Evolutionary conservation across 2,329 filamentous ascomycete species (phyloP), one percentile per base, ranked within the genome.

Genomic region (Fusarium pseudocircinatum): DNA sequence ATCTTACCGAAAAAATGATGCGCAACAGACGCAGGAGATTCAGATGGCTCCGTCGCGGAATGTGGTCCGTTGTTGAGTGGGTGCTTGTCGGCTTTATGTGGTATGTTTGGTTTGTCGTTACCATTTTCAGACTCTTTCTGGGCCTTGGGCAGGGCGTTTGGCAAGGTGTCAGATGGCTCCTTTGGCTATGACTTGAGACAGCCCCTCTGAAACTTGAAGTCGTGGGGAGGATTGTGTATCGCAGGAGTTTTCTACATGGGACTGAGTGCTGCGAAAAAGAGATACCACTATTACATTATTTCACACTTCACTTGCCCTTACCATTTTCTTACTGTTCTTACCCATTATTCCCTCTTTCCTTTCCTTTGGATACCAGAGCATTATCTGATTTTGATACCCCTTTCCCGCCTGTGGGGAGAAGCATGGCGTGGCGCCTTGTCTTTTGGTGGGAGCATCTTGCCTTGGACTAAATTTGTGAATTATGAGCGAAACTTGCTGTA

Each of bases 91-190:
- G 93, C 8, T 89, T 97, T 75, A 94, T 98, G 91, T 98, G 96
- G 95, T 94, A 93, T 82, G 91, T 97, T 22, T 98, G 96, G 95
- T 90, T 97, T 67, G 85, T 97, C 39, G 95, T 98, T 30, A 93
- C 95, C 80, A 85, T 96, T 30, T 85, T 93, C 58, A 89, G 94
- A 67, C 81, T 93, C 20, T 83, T 93, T 40, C 84, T 91, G 67
- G 90, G 91, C 16, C 75, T 92, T 3, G 87, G 92, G 49, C 88
- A 88, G 50, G 91, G 90, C 6, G 78, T 89, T 0, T 84, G 90
- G 56, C 83, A 85, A 16, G 87, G 88, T 15, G 85, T 93, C n/a
- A 87, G 88, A 79, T 98, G 96, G 96, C 82, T 98, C 79, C 83
- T 97, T 72, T 97, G 94, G 94, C 81, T 96, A 75, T 94, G 84